phyloP scores from a whole-genome alignment of 345 rosid species.

The Cochlearia excelsa region DNA sequence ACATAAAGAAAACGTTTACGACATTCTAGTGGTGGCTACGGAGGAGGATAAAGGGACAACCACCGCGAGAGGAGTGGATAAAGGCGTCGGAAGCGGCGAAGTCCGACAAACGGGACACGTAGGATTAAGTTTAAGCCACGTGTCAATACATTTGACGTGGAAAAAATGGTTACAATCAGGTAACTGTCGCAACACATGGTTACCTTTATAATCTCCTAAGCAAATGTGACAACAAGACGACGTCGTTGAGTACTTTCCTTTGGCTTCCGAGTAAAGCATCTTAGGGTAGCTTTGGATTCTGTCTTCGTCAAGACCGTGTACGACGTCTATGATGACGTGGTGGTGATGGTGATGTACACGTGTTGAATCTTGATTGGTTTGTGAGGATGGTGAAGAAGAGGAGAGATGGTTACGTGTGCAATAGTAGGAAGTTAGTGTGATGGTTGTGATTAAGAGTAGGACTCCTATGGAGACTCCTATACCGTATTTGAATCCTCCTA shows the following conservation, averaged over 20 bases:
- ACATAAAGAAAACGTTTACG: constrained; percentile 26
- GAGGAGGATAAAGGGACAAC: constrained; percentile 62
- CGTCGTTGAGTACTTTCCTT: constrained; percentile 42
- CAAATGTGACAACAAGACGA: constrained; percentile 70
- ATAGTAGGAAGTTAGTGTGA: constrained; percentile 48
- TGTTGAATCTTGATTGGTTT: constrained; percentile 11
- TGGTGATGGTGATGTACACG: constrained; percentile 25
- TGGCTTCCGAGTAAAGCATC: constrained; percentile 65
- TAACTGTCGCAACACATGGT: constrained; percentile 52
- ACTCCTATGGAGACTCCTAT: constrained; percentile 51
- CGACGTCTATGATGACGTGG: constrained; percentile 38
- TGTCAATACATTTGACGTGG: constrained; percentile 79
- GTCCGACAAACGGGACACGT: constrained; percentile 79
- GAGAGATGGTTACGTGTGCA: constrained; percentile 44
- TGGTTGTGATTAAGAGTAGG: constrained; percentile 49
- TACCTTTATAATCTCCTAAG: constrained; percentile 66
- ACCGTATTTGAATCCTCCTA: constrained; percentile 52
- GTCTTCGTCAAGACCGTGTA: constrained; percentile 64
- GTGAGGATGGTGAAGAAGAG: constrained; percentile 25
- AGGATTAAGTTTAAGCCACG: constrained; percentile 72
- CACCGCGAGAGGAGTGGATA: constrained; percentile 73
- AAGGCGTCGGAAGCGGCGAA: constrained; percentile 84
- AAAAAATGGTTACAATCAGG: constrained; percentile 83
- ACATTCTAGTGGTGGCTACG: constrained; percentile 37
- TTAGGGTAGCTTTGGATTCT: constrained; percentile 71